A percentile compares a stretch with the other conserved stretches of the same genome.
Conservation (phyloP, 495 filamentous ascomycete genomes). For the Echria macrotheca region DNA sequence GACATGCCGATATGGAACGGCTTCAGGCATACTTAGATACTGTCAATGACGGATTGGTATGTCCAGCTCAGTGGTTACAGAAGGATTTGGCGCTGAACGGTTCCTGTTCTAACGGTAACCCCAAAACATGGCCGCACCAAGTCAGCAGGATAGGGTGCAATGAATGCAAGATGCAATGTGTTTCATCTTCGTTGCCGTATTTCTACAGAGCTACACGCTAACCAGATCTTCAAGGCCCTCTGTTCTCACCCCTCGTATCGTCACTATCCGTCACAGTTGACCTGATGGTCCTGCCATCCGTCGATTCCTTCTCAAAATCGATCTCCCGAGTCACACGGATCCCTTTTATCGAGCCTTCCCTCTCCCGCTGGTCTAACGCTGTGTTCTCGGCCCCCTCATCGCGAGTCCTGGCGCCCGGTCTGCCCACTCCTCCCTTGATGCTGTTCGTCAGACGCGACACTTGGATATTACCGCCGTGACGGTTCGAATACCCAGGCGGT, state of each 20-base stretch:
- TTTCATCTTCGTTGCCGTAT: no score
- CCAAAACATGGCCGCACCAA: no score
- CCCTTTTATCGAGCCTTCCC: background rate
- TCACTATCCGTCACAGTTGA: background rate
- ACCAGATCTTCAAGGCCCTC: no score
- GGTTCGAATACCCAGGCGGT: slow-evolving; percentile 1
- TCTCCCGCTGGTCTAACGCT: background rate
- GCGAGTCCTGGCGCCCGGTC: background rate
- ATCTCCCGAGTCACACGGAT: slow-evolving; percentile 9
- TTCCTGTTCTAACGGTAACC: no score
- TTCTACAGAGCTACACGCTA: no score
- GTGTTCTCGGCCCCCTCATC: background rate
- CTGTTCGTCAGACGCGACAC: slow-evolving; percentile 3
- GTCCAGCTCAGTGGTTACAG: no score
- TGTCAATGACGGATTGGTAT: no score
- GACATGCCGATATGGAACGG: no score
- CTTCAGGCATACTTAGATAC: no score
- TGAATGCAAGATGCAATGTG: no score
- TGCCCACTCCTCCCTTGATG: background rate
- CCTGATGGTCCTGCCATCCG: background rate
- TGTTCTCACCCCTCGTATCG: background rate
- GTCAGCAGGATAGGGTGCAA: no score
- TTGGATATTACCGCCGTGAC: background rate
- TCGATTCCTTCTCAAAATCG: slow-evolving; percentile 10
- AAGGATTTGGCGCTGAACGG: no score